phyloP scores from a whole-genome alignment of 768 basidiomycete species.

The Agaricus blazei region DNA sequence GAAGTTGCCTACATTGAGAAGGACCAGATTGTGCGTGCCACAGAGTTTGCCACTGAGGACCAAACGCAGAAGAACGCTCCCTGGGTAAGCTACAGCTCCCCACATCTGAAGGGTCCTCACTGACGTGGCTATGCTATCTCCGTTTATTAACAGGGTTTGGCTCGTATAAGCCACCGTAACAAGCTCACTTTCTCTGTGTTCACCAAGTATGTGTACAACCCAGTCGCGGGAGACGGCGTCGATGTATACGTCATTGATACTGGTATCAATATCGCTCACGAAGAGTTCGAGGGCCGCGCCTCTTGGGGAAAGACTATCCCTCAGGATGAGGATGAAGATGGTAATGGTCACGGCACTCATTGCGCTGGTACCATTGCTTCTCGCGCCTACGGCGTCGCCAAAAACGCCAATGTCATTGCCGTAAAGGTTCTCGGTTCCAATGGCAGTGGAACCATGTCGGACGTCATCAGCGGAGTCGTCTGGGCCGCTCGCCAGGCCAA shows the following conservation, averaged over 20 bases:
- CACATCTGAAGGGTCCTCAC: neutral
- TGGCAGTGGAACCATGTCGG: slow-evolving; percentile 92
- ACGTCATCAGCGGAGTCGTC: slow-evolving; percentile 84
- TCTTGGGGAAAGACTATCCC: slow-evolving; percentile 94
- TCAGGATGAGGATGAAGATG: slow-evolving; percentile 77
- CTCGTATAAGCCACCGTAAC: slow-evolving; percentile 85
- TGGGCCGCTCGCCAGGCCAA: slow-evolving; percentile 63
- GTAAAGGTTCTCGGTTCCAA: slow-evolving; percentile 95
- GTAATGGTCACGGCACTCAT: slow-evolving; percentile 94
- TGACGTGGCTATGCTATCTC: slow-evolving; percentile 9
- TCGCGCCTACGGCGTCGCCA: slow-evolving; percentile 90
- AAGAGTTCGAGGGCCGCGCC: slow-evolving; percentile 86
- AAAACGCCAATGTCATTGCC: slow-evolving; percentile 83
- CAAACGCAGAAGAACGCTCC: slow-evolving; percentile 63
- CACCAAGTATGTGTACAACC: slow-evolving; percentile 71
- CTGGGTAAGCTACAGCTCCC: slow-evolving; percentile 55
- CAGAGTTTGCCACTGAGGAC: slow-evolving; percentile 26
- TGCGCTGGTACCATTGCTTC: slow-evolving; percentile 98
- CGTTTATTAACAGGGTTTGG: slow-evolving; percentile 66
- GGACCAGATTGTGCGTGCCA: slow-evolving; percentile 88
- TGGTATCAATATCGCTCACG: slow-evolving; percentile 83
- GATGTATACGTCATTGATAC: slow-evolving; percentile 89
- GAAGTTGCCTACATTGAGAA: slow-evolving; percentile 92
- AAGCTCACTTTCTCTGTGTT: slow-evolving; percentile 79
- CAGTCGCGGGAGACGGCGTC: slow-evolving; percentile 73